Evolutionary conservation across 2,329 filamentous ascomycete genomes (phyloP), one percentile per base, ranked within the genome.

Genomic region (Dactylellina drechsleri): DNA sequence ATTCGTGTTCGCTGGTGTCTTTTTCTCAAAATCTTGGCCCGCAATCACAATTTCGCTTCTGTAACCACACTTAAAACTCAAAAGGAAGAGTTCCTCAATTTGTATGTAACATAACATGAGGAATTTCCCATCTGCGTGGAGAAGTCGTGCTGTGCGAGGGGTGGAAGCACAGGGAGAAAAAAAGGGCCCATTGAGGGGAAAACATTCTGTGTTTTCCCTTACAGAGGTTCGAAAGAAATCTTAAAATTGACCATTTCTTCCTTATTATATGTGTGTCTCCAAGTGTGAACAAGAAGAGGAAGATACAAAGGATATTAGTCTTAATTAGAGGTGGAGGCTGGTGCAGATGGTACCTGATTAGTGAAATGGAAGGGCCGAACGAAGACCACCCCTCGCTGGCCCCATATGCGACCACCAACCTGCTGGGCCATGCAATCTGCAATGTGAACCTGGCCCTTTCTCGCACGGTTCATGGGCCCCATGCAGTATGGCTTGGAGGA

Each of bases 41-140:
- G 40, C 54, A 61, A 60, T 56, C 62, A 15, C 62, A 74, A 74
- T 74, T 74, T 74, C 70, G 70, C 62, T 67, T 74, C 70, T 74
- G 70, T 74, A 74, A 67, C 70, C 70, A 74, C 70, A 74, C 70
- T 64, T 57, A 57, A 74, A 74, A 66, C 60, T 50, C 56, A 23
- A 43, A 58, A 59, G 54, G 31, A 36, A 67, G 70, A 74, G 70
- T 74, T 74, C 70, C 70, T 74, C 70, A 74, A 67, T 74, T 67
- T 74, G 70, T 57, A 67, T 74, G 70, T 67, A 74, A 74, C 70
- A 61, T 67, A 40, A 45, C 57, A 66, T 60, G 68, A 62, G 68
- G 62, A 66, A 74, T 66, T 64, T 57, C 53, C 16, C 36, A 41
- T 58, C 67, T 58, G 62, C 70, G 52, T 74, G 70, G 70, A 47